Percentiles rank a stretch among this genome's conserved stretches.
Conservation (phyloP, 1,284 basidiomycete species). For the Athelia psychrophila region DNA sequence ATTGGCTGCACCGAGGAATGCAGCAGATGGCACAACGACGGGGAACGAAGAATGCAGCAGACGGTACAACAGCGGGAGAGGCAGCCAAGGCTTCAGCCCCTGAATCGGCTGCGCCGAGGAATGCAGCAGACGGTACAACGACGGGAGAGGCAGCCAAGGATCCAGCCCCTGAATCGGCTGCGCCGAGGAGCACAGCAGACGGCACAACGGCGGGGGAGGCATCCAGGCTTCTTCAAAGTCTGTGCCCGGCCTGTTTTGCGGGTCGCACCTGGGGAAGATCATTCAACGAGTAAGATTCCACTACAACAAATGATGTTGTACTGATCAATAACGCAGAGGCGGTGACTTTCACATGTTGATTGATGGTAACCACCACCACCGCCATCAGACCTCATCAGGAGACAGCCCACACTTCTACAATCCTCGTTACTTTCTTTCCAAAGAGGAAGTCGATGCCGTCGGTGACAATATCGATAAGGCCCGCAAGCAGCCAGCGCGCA, state of each 20-base stretch:
- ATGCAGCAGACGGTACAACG: too few species aligned
- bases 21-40: too few species aligned
- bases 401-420: background rate
- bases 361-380: background rate
- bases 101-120: too few species aligned
- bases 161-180: too few species aligned
- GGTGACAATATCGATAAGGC: slow-evolving; percentile 2
- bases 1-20: too few species aligned
- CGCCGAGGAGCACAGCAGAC: too few species aligned
- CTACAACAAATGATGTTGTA: background rate
- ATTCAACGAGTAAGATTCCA: background rate
- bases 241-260: background rate
- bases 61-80: too few species aligned
- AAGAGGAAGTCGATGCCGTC: slow-evolving; percentile 4
- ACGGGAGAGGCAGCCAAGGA: too few species aligned
- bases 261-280: background rate
- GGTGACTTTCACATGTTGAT: background rate
- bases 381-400: background rate
- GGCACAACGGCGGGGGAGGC: too few species aligned
- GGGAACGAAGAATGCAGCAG: too few species aligned
- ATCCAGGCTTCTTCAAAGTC: background rate
- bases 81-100: too few species aligned
- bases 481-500: background rate
- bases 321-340: background rate
- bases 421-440: background rate